A percentile compares a stretch with the other conserved stretches of the same genome.
Conservation (phyloP, 148 eudicot genomes). For the Pharnaceum exiguum region DNA sequence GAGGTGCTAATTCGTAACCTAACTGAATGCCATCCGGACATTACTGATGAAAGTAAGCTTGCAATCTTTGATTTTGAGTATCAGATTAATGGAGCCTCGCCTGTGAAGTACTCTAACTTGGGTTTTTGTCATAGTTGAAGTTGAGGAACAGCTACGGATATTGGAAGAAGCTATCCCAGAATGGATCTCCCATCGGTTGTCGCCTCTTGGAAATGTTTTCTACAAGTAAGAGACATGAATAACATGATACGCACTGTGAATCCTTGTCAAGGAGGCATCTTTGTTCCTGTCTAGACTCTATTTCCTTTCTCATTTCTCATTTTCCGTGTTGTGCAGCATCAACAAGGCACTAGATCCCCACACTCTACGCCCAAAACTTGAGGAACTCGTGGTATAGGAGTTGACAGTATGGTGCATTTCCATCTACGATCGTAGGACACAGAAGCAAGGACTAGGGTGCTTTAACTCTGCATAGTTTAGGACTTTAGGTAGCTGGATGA, state of each 20-base stretch:
- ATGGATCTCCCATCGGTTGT: constrained; percentile 55
- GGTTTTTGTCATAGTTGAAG: constrained; percentile 50
- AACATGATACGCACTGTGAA: background rate
- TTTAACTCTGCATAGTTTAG: no score
- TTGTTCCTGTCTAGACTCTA: background rate
- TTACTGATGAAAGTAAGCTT: constrained; percentile 62
- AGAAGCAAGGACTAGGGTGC: no score
- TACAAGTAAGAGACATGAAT: constrained; percentile 49
- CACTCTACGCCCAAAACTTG: constrained; percentile 40
- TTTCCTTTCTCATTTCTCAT: background rate
- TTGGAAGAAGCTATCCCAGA: constrained; percentile 78
- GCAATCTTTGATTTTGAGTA: background rate
- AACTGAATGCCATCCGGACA: constrained; percentile 40
- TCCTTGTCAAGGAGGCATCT: background rate
- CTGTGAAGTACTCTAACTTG: constrained; percentile 5
- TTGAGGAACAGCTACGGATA: constrained; percentile 65
- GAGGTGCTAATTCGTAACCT: constrained; percentile 59
- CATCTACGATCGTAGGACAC: background rate
- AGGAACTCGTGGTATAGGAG: constrained; percentile 13
- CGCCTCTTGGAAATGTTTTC: constrained; percentile 51
- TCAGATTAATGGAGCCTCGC: background rate
- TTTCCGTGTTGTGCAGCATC: constrained; percentile 61
- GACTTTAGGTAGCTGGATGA: no score
- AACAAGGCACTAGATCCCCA: constrained; percentile 50
- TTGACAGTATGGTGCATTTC: background rate